Evolutionary conservation across 2,329 filamentous ascomycete genomes (phyloP).

Genomic region (Didymellaceae sp.): DNA sequence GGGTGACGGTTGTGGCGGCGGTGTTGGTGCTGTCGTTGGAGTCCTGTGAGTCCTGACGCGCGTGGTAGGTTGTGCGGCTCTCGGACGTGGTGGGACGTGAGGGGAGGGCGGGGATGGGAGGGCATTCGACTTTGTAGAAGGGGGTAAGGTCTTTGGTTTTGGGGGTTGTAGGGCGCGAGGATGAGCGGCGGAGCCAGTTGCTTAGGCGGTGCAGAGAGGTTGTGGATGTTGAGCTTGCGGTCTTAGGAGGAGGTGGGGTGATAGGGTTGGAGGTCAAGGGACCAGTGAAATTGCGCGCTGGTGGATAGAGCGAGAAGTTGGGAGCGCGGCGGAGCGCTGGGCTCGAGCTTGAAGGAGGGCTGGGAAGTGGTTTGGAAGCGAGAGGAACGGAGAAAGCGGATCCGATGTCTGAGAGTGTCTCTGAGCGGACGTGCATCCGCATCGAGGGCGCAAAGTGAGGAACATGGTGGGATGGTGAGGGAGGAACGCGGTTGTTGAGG

Average conservation of each 20-base stretch:
- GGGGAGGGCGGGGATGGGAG: slow-evolving; percentile 6
- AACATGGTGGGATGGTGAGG: slow-evolving; percentile 50
- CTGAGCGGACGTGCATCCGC: slow-evolving; percentile 54
- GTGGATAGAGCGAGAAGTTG: slow-evolving; percentile 35
- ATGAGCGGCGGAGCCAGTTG: slow-evolving; percentile 46
- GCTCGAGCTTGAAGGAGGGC: slow-evolving; percentile 18
- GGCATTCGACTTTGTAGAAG: slow-evolving; percentile 41
- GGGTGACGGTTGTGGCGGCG: slow-evolving; percentile 41
- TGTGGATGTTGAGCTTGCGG: slow-evolving; percentile 36
- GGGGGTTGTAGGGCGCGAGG: slow-evolving; percentile 32
- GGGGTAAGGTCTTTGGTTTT: slow-evolving; percentile 25
- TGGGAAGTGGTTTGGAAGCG: slow-evolving; percentile 34
- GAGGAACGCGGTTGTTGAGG: slow-evolving; percentile 37
- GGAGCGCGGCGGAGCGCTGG: slow-evolving; percentile 23
- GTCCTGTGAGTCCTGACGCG: slow-evolving; percentile 41
- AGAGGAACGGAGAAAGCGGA: slow-evolving; percentile 54
- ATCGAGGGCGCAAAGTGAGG: slow-evolving; percentile 56
- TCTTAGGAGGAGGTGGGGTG: slow-evolving; percentile 39
- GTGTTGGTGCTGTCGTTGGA: slow-evolving; percentile 37
- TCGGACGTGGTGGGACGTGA: slow-evolving; percentile 31
- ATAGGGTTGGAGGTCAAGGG: slow-evolving; percentile 46
- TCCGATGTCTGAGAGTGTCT: slow-evolving; percentile 57
- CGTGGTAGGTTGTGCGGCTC: slow-evolving; percentile 32
- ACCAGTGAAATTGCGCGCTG: slow-evolving; percentile 29
- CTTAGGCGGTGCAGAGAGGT: slow-evolving; percentile 42